Evolutionary conservation across 1,284 basidiomycete species (phyloP).

Genomic region (Blastosporella zonata): DNA sequence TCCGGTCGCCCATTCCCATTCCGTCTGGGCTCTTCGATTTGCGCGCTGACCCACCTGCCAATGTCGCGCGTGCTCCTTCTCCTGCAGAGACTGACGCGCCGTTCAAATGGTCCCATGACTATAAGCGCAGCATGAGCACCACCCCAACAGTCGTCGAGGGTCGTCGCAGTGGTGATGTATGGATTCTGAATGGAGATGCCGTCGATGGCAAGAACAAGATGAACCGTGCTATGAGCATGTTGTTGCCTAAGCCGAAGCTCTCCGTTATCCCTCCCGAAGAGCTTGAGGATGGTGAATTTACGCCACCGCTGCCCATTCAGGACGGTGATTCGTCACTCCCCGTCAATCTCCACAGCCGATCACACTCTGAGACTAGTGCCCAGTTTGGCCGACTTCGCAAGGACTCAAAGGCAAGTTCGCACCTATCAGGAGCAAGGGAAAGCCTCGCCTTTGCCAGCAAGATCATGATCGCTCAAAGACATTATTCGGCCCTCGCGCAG

Average conservation of each 20-base stretch:
- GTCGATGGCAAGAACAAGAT: slow-evolving; percentile 59
- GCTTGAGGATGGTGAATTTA: slow-evolving; percentile 33
- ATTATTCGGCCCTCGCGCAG: slow-evolving; percentile 64
- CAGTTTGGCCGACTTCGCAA: slow-evolving; percentile 52
- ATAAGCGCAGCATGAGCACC: slow-evolving; percentile 59
- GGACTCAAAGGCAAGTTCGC: slow-evolving; percentile 53
- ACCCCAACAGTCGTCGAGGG: slow-evolving; percentile 66
- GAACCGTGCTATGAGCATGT: slow-evolving; percentile 54
- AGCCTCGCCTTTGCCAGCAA: slow-evolving; percentile 46
- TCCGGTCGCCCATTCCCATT: slow-evolving; percentile 60
- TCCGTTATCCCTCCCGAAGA: slow-evolving; percentile 58
- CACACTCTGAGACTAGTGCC: slow-evolving; percentile 50
- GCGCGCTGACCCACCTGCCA: slow-evolving; percentile 41
- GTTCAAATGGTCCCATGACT: slow-evolving; percentile 48
- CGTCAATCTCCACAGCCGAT: slow-evolving; percentile 41
- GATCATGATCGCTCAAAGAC: slow-evolving; percentile 67
- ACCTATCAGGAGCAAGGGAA: slow-evolving; percentile 48
- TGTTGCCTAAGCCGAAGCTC: slow-evolving; percentile 59
- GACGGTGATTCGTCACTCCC: slow-evolving; percentile 41
- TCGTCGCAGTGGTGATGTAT: slow-evolving; percentile 66
- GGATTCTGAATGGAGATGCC: slow-evolving; percentile 66
- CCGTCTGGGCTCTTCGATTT: slow-evolving; percentile 60
- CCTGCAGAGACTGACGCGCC: slow-evolving; percentile 35
- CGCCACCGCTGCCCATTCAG: slow-evolving; percentile 48
- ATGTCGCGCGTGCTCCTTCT: slow-evolving; percentile 40